Evolutionary conservation across 2,329 filamentous ascomycete species (phyloP).

Genomic region (Xylaria sp.): DNA sequence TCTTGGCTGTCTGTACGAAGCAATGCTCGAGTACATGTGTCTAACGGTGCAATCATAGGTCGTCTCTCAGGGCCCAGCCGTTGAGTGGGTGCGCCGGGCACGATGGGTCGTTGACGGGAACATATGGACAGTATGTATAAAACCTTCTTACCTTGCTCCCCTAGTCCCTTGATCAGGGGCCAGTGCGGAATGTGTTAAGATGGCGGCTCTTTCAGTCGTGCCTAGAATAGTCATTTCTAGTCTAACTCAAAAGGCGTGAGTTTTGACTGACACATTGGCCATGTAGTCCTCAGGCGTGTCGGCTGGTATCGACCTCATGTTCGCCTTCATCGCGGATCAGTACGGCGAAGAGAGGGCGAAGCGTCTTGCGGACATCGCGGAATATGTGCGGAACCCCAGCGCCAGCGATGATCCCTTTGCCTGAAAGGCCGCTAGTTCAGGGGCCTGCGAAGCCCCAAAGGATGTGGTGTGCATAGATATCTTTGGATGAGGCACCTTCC

Average conservation of each 20-base stretch:
- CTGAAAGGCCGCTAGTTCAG: conserved; percentile 14
- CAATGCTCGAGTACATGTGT: neutral
- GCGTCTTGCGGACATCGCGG: conserved; percentile 61
- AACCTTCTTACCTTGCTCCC: neutral
- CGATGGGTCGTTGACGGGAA: conserved; percentile 74
- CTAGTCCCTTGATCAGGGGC: neutral
- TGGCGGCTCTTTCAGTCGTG: neutral
- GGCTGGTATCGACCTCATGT: conserved; percentile 70
- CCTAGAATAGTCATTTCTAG: neutral
- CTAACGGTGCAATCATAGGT: conserved; percentile 38
- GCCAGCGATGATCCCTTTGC: conserved; percentile 66
- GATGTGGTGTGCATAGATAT: neutral
- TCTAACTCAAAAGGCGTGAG: neutral
- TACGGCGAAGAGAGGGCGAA: conserved; percentile 65
- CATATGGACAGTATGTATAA: conserved; percentile 63
- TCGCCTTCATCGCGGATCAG: conserved; percentile 65
- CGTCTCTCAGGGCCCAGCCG: conserved; percentile 59
- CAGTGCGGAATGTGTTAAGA: neutral
- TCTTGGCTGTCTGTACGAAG: neutral
- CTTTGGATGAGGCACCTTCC: conserved; percentile 16
- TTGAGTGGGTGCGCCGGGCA: conserved; percentile 70
- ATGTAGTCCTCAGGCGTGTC: conserved; percentile 62
- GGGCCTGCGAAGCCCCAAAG: neutral
- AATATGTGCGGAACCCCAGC: conserved; percentile 68
- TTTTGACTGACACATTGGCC: conserved; percentile 18